Conservation (phyloP, 768 basidiomycete species). For the Nidularia pulvinata region DNA sequence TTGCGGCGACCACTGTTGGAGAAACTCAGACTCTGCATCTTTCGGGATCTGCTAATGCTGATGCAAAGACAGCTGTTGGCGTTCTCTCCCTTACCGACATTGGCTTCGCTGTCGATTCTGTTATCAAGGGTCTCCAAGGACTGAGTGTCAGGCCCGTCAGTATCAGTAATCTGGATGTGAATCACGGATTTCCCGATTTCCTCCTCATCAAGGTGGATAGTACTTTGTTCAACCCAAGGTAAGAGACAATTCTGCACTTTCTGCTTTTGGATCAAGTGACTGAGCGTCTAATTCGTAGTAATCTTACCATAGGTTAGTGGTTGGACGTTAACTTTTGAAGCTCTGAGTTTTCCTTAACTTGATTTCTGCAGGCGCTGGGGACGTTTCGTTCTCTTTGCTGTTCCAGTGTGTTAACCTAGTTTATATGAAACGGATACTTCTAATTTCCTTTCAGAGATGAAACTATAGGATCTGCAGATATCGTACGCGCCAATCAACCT, state of each 20-base stretch:
- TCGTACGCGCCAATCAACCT: constrained; percentile 30
- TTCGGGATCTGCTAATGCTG: constrained; percentile 53
- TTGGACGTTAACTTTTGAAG: not conserved
- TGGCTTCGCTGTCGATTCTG: constrained; percentile 55
- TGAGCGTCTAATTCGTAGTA: constrained; percentile 24
- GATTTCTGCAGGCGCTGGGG: constrained; percentile 51
- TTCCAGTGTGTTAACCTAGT: constrained; percentile 43
- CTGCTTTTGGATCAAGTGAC: not conserved
- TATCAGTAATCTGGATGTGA: constrained; percentile 62
- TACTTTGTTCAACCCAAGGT: constrained; percentile 68
- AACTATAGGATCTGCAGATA: constrained; percentile 56
- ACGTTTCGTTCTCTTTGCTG: constrained; percentile 58
- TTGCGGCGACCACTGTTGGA: constrained; percentile 59
- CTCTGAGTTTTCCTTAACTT: constrained; percentile 6
- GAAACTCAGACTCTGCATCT: constrained; percentile 43
- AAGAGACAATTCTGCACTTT: constrained; percentile 7
- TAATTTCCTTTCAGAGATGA: constrained; percentile 30
- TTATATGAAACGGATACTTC: not conserved
- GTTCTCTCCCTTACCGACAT: constrained; percentile 57
- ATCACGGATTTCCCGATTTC: constrained; percentile 63
- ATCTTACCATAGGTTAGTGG: constrained; percentile 39
- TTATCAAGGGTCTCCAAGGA: constrained; percentile 65
- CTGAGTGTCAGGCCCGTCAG: constrained; percentile 55
- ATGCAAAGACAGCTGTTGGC: constrained; percentile 67
- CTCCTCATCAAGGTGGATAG: constrained; percentile 69